Evolutionary conservation across 805 yeast genomes (phyloP), one percentile per base, ranked within the genome.

Genomic region (Clavispora asparagi): DNA sequence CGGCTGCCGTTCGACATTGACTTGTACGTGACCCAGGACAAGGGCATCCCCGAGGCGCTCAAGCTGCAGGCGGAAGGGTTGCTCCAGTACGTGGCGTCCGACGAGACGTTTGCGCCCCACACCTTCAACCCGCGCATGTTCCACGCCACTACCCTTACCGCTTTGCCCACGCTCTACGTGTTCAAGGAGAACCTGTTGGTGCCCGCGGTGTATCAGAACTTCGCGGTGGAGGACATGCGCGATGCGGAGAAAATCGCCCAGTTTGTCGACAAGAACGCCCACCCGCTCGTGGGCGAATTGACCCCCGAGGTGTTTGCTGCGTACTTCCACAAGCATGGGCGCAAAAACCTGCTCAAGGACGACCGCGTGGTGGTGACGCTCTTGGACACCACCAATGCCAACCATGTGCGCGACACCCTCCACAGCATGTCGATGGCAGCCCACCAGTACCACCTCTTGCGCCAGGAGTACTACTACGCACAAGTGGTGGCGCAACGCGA

Each of bases 151-250:
- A 70, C 83, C 1, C 40, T 81, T 25, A 73, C 89, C 0, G 71
- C 83, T 7, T 69, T 70, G 31, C 95, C 95, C 2, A 80, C 87
- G 13, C 55, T 86, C 16, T 63, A 81, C 28, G 67, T 83, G 19
- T 77, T 83, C 60, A 83, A 78, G 53, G 84, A 84, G 44, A 76
- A 77, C 44, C 67, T 80, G 12, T 58, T 78, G 45, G 57, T 76
- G 29, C 74, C 87, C 0, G 65, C 68, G 5, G 74, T 82, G 6
- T 83, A 63, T 52, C 85, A 78, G 53, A 81, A 79, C 46, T 81
- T 78, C 63, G 81, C 83, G 0, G 77, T 88, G 7, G 79, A 79
- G 41, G 87, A 85, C 53, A 73, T 77, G 46, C 73, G 94, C 51
- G 73, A 78, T 51, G 62, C 63, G 14, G 68, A 67, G 19, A 62